These are phyloP conservation scores for Candida nitratophila DNA, from an alignment of 805 yeast species.

Conservation along the genomic window DNA sequence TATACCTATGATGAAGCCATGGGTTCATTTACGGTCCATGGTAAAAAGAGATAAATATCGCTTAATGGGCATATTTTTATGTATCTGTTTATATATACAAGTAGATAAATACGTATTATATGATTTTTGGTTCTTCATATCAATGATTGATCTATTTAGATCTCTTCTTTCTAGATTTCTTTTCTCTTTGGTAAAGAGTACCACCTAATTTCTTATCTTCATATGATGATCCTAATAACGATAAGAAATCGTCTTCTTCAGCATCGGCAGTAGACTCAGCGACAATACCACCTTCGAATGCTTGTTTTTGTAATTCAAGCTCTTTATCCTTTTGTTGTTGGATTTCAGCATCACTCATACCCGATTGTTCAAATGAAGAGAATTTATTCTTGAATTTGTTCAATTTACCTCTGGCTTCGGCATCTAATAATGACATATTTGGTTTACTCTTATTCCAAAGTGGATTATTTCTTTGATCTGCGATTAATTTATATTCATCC, in stretches of 20 bases:
- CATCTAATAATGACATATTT: slow-evolving; percentile 66
- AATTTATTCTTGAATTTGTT: slow-evolving; percentile 67
- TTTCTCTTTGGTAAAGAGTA: slow-evolving; percentile 24
- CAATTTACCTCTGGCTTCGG: slow-evolving; percentile 79
- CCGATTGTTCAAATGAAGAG: slow-evolving; percentile 37
- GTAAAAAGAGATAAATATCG: slow-evolving; percentile 22
- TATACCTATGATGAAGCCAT: slow-evolving; percentile 42
- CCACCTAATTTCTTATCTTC: slow-evolving; percentile 31
- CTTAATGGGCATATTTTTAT: background rate
- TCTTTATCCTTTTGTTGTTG: slow-evolving; percentile 15
- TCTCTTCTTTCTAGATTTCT: slow-evolving; percentile 15
- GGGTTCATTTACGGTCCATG: slow-evolving; percentile 36
- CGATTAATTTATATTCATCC: slow-evolving; percentile 74
- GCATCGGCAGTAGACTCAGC: slow-evolving; percentile 12
- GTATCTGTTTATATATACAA: background rate
- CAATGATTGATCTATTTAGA: no score
- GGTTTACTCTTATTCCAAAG: slow-evolving; percentile 86
- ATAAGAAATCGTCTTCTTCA: slow-evolving; percentile 42
- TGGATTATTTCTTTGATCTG: slow-evolving; percentile 82
- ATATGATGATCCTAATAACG: slow-evolving; percentile 44
- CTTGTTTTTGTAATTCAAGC: slow-evolving; percentile 21
- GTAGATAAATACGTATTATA: background rate
- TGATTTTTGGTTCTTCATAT: background rate
- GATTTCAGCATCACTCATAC: slow-evolving; percentile 25
- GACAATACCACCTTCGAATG: slow-evolving; percentile 22